These are phyloP conservation scores for Wickerhamomyces bisporus DNA, from an alignment of 805 yeast species.

Conservation along the genomic window DNA sequence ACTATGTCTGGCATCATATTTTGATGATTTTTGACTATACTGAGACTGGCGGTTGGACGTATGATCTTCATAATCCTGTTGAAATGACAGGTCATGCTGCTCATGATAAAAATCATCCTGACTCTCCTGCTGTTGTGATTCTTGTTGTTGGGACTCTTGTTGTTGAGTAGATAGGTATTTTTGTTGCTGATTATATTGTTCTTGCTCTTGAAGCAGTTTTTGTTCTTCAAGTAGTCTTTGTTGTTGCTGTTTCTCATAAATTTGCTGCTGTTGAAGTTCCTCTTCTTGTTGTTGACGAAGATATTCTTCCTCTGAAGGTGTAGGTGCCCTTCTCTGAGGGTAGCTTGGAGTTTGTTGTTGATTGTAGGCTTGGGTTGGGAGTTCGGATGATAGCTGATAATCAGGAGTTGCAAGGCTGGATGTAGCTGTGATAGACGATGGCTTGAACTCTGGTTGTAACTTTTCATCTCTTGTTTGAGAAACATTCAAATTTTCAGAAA, in stretches of 20 bases:
- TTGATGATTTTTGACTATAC: slow-evolving; percentile 1
- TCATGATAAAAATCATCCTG: slow-evolving; percentile 11
- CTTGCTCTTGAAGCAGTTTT: slow-evolving; percentile 3
- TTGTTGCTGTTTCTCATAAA: slow-evolving; percentile 1
- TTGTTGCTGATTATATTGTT: slow-evolving; percentile 1
- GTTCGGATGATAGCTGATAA: background rate
- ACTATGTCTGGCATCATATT: slow-evolving; percentile 1
- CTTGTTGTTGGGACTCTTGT: slow-evolving; percentile 20
- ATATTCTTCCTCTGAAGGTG: background rate
- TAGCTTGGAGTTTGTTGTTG: slow-evolving; percentile 6
- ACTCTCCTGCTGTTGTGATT: slow-evolving; percentile 16
- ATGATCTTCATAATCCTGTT: slow-evolving; percentile 8
- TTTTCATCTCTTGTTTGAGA: background rate
- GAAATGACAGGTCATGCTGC: slow-evolving; percentile 18
- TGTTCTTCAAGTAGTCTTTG: background rate
- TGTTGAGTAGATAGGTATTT: slow-evolving; percentile 12
- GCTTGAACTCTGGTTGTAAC: background rate
- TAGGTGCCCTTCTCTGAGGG: slow-evolving; percentile 1
- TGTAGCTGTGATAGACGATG: background rate
- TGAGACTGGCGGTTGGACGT: slow-evolving; percentile 2
- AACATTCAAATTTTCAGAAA: slow-evolving; percentile 5
- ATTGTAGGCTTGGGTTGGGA: slow-evolving; percentile 15
- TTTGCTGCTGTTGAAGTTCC: background rate
- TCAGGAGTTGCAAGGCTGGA: background rate
- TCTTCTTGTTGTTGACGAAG: background rate